Percentiles rank a stretch among this genome's conserved stretches.
Evolutionary conservation across 2,329 filamentous ascomycete genomes (phyloP).

Genomic region (Colletotrichum sp.): DNA sequence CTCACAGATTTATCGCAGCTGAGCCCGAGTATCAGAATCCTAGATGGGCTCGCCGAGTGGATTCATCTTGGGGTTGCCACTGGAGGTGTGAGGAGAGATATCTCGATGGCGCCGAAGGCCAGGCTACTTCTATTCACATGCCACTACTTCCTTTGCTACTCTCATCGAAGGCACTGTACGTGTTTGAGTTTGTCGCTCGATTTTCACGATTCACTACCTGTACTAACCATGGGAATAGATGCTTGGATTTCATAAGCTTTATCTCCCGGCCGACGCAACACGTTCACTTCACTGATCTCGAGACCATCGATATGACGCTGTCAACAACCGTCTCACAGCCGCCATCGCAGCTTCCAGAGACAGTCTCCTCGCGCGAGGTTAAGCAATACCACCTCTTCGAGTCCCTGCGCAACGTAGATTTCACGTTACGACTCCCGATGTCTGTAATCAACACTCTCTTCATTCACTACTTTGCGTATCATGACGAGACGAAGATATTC

Average conservation of each 20-base stretch:
- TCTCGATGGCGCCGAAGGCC: neutral
- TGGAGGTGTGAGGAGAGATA: neutral
- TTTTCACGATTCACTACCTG: rapidly evolving
- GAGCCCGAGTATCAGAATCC: neutral
- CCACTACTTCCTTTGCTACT: neutral
- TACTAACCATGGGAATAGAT: rapidly evolving
- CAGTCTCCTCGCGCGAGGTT: neutral
- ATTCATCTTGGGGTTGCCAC: neutral
- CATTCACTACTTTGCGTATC: neutral
- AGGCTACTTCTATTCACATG: neutral
- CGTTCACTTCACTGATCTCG: neutral
- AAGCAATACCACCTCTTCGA: neutral
- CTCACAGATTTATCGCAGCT: neutral
- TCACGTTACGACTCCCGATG: neutral
- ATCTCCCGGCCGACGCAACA: neutral
- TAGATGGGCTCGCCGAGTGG: neutral
- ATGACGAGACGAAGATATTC: too few species aligned
- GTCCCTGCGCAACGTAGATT: neutral
- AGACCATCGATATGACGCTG: neutral
- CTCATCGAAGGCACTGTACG: neutral
- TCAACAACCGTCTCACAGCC: neutral
- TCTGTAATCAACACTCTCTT: neutral
- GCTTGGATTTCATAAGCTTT: neutral
- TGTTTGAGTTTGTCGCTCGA: neutral
- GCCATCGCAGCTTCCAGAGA: neutral